Evolutionary conservation across 768 basidiomycete species (phyloP), one percentile per base, ranked within the genome.

Genomic region (Lentinula edodes): DNA sequence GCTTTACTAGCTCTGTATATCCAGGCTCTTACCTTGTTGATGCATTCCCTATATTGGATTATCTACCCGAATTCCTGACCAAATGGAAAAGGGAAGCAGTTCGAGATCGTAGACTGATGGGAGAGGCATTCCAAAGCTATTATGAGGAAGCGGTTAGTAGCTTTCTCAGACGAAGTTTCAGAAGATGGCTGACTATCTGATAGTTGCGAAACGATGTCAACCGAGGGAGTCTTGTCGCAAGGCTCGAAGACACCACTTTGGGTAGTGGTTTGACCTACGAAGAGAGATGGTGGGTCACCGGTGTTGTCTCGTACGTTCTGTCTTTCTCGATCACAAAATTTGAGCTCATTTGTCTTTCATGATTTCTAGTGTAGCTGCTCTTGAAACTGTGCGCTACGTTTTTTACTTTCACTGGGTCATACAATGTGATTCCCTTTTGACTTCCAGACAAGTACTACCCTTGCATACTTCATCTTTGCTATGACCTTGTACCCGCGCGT

Each of bases 11-110:
- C 12, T 72, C 75, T 9, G 67, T 66, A 5, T 66, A 66, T 48
- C 75, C 74, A 34, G 75, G 75, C 12, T 65, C 67, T 18, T 67
- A 71, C 60, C 32, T 72, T 35, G 73, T 74, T 28, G 73, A 74
- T 54, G 64, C 70, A 53, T 71, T 74, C 43, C 67, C 72, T 8
- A 70, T 66, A 64, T 67, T 74, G 66, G 61, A 60, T 46, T 63
- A 69, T 53, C 18, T 74, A 10, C 73, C 58, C 12, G 34, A 39
- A n/a, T 66, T 51, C 45, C 28, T 73, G 59, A 66, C 71, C 13
- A 62, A 58, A 39, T 70, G 41, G 61, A 63, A 60, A 36, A 38
- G 58, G 28, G 57, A 60, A 7, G 62, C 62, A 20, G 48, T 61
- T 15, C 12, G 52, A 13, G 39, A 45, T 39, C 51, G 41, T 60